Evolutionary conservation across 495 filamentous ascomycete species (phyloP).

Genomic region (Oleoguttula mirabilis): DNA sequence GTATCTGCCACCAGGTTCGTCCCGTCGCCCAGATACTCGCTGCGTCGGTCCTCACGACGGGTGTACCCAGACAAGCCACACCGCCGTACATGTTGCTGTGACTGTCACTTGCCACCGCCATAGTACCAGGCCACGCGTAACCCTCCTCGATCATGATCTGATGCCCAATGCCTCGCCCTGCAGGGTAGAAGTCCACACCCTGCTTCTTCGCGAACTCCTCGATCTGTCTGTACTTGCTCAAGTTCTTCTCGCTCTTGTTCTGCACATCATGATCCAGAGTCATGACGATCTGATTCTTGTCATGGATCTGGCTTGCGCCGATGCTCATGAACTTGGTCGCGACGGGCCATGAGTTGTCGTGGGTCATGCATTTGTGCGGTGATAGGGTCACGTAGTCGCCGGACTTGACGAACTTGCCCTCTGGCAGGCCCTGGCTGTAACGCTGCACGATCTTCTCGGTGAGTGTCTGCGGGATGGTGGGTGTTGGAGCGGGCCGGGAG

Average conservation of each 20-base stretch:
- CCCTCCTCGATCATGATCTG: slow-evolving; percentile 85
- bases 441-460: slow-evolving; percentile 88
- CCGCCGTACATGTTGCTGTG: slow-evolving; percentile 93
- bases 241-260: slow-evolving; percentile 69
- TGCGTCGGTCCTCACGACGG: slow-evolving; percentile 78
- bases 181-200: slow-evolving; percentile 72
- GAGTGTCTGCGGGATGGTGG: slow-evolving; percentile 55
- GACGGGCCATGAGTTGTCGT: slow-evolving; percentile 88
- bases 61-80: slow-evolving; percentile 61
- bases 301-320: slow-evolving; percentile 62
- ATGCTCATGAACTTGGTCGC: slow-evolving; percentile 79
- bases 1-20: slow-evolving; percentile 81
- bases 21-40: slow-evolving; percentile 80
- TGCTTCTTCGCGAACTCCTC: slow-evolving; percentile 76
- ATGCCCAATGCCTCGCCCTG: slow-evolving; percentile 74
- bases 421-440: slow-evolving; percentile 56
- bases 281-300: slow-evolving; percentile 70
- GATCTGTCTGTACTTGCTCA: slow-evolving; percentile 76
- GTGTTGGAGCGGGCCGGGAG: slow-evolving; percentile 21
- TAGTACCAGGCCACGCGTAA: slow-evolving; percentile 68
- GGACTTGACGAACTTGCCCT: slow-evolving; percentile 45
- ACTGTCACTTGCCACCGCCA: slow-evolving; percentile 70
- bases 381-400: slow-evolving; percentile 47
- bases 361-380: slow-evolving; percentile 72
- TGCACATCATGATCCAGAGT: slow-evolving; percentile 91